Conservation (phyloP, 352 stramenopile species). For the Globisporangium acanthophoron region DNA sequence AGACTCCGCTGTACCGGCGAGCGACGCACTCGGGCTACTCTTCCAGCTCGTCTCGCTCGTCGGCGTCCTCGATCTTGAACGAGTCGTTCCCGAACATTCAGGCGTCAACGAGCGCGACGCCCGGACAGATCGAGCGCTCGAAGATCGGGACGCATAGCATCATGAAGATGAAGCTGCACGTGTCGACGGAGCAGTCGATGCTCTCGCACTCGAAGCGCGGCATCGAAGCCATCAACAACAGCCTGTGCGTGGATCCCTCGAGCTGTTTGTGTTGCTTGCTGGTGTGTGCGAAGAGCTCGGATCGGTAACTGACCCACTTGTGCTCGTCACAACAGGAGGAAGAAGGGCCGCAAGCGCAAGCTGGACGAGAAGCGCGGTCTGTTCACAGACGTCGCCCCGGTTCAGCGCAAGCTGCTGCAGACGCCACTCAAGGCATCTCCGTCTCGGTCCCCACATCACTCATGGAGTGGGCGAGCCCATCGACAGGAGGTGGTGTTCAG, state of each 20-base stretch:
- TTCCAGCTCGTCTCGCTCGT: conserved; percentile 21
- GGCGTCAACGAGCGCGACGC: conserved; percentile 65
- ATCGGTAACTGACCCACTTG: not conserved
- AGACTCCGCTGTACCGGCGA: conserved; percentile 14
- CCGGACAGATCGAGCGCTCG: conserved; percentile 55
- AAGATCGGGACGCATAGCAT: conserved; percentile 55
- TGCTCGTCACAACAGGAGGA: conserved; percentile 26
- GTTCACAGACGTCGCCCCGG: conserved; percentile 23
- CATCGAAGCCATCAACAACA: conserved; percentile 83
- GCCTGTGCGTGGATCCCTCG: conserved; percentile 32
- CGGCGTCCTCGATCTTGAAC: conserved; percentile 17
- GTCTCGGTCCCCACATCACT: conserved; percentile 25
- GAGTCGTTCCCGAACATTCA: conserved; percentile 79
- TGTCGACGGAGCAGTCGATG: conserved; percentile 38
- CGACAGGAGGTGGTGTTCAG: conserved; percentile 2
- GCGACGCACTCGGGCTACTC: conserved; percentile 26
- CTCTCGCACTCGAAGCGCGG: conserved; percentile 49
- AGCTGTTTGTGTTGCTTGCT: not conserved
- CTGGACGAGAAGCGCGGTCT: conserved; percentile 29
- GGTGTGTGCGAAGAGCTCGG: no score
- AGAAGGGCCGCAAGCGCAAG: conserved; percentile 61
- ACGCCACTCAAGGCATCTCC: conserved; percentile 50
- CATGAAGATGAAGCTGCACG: conserved; percentile 78
- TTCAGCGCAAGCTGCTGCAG: conserved; percentile 72
- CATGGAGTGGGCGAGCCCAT: conserved; percentile 34